Percentiles rank a stretch among this genome's conserved stretches.
These are phyloP conservation scores for Boletus reticuloceps DNA, from an alignment of 768 basidiomycete species.

Conservation along the genomic window DNA sequence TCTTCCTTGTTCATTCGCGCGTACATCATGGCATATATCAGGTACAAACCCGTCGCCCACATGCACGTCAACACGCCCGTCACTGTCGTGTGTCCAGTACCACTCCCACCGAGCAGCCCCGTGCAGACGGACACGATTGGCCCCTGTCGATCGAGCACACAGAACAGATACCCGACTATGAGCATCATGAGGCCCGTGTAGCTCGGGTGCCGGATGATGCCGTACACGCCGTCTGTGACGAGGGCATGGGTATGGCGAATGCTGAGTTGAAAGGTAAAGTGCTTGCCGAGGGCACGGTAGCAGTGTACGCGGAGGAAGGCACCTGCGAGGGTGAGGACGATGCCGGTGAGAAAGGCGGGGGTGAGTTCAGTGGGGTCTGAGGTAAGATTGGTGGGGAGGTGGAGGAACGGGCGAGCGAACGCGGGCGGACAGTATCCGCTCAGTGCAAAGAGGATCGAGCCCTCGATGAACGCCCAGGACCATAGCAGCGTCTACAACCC, in stretches of 20 bases:
- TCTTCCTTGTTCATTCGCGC: slow-evolving; percentile 27
- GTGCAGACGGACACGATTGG: slow-evolving; percentile 3
- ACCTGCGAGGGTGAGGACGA: slow-evolving; percentile 2
- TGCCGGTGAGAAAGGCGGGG: slow-evolving; percentile 9
- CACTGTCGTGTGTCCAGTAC: not conserved
- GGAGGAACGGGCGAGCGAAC: not conserved
- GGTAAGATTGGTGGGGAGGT: not conserved
- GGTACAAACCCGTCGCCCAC: not conserved
- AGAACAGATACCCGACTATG: slow-evolving; percentile 2
- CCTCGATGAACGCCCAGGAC: slow-evolving; percentile 11
- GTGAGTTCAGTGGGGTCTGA: not conserved
- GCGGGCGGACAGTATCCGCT: not conserved
- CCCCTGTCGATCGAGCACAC: slow-evolving; percentile 1
- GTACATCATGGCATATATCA: not conserved
- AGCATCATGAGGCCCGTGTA: slow-evolving; percentile 13
- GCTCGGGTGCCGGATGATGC: slow-evolving; percentile 30
- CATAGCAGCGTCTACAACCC: not conserved
- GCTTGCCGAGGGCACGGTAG: slow-evolving; percentile 18
- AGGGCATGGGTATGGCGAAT: slow-evolving; percentile 17
- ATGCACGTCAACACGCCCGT: not conserved
- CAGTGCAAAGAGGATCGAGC: not conserved
- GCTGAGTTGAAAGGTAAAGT: slow-evolving; percentile 26
- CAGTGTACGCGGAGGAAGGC: slow-evolving; percentile 15
- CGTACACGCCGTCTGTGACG: slow-evolving; percentile 25
- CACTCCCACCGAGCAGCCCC: not conserved